A percentile compares a stretch with the other conserved stretches of the same genome.
Conservation (phyloP, 768 basidiomycete genomes). For the Agrocybe pediades region DNA sequence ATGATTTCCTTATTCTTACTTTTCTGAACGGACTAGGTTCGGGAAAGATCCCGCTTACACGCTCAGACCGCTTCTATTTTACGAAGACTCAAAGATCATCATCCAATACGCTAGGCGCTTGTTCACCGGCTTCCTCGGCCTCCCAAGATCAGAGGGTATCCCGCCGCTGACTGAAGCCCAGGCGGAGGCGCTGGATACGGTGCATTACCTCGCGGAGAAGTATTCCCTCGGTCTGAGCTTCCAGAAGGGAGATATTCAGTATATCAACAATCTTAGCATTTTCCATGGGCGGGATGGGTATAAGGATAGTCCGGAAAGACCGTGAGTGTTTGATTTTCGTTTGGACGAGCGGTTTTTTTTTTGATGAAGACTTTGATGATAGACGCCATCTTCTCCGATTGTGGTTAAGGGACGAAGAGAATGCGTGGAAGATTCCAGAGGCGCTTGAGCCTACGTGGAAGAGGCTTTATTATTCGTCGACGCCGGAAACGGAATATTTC, state of each 20-base stretch:
- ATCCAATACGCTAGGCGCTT: slow-evolving; percentile 47
- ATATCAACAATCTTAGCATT: slow-evolving; percentile 47
- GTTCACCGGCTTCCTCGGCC: slow-evolving; percentile 43
- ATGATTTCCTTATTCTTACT: neutral
- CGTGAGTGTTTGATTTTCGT: slow-evolving; percentile 28
- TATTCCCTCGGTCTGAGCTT: slow-evolving; percentile 44
- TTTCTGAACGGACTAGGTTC: slow-evolving; percentile 27
- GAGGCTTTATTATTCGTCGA: slow-evolving; percentile 32
- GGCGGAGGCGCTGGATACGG: slow-evolving; percentile 46
- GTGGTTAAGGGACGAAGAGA: slow-evolving; percentile 39
- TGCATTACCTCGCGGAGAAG: slow-evolving; percentile 47
- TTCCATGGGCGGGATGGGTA: slow-evolving; percentile 48
- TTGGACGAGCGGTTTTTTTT: neutral
- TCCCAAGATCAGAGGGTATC: slow-evolving; percentile 36
- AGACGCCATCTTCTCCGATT: slow-evolving; percentile 40
- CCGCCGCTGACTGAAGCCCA: slow-evolving; percentile 51
- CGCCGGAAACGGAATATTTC: slow-evolving; percentile 36
- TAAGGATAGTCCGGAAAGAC: slow-evolving; percentile 36
- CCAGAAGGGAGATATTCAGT: slow-evolving; percentile 51
- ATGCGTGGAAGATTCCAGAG: slow-evolving; percentile 37
- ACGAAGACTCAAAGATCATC: slow-evolving; percentile 38
- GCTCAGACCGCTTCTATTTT: slow-evolving; percentile 41
- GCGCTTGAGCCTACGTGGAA: slow-evolving; percentile 32
- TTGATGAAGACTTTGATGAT: neutral
- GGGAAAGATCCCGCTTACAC: slow-evolving; percentile 36